phyloP scores from a whole-genome alignment of 768 basidiomycete species.

The Suillus discolor region DNA sequence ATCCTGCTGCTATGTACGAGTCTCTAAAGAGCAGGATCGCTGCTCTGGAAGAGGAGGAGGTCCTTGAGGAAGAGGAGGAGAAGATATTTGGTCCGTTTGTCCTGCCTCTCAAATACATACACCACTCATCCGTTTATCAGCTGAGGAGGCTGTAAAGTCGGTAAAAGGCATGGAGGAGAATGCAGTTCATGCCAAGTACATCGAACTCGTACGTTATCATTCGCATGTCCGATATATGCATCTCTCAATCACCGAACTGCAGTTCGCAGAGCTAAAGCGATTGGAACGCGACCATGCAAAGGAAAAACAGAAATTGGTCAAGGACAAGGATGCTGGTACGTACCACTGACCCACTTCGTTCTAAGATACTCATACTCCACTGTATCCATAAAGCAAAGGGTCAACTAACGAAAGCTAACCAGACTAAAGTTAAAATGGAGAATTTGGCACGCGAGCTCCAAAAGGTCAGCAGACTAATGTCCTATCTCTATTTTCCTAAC shows the following conservation, averaged over 20 bases:
- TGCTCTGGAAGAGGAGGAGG: constrained; percentile 86
- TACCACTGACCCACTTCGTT: constrained; percentile 16
- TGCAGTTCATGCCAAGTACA: constrained; percentile 82
- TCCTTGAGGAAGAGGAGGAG: constrained; percentile 87
- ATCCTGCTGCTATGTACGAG: constrained; percentile 87
- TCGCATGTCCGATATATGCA: constrained; percentile 22
- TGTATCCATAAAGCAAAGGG: constrained; percentile 61
- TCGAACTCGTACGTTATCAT: constrained; percentile 70
- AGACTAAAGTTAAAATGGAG: constrained; percentile 89
- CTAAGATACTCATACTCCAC: constrained; percentile 18
- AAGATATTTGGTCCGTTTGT: constrained; percentile 63
- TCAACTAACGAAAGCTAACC: constrained; percentile 85
- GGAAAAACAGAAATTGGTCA: constrained; percentile 88
- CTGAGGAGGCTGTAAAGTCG: constrained; percentile 86
- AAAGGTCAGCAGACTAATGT: constrained; percentile 54
- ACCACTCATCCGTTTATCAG: constrained; percentile 41
- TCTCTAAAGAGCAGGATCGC: constrained; percentile 88
- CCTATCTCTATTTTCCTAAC: constrained; percentile 21
- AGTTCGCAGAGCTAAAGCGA: constrained; percentile 90
- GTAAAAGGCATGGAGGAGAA: constrained; percentile 84
- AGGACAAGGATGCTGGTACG: constrained; percentile 88
- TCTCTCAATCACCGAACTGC: constrained; percentile 16
- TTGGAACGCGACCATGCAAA: constrained; percentile 88
- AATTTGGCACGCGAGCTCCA: constrained; percentile 87
- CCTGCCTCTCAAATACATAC: background rate